Conservation (phyloP, 2,329 filamentous ascomycete species). For the Trichoderma pleuroti region DNA sequence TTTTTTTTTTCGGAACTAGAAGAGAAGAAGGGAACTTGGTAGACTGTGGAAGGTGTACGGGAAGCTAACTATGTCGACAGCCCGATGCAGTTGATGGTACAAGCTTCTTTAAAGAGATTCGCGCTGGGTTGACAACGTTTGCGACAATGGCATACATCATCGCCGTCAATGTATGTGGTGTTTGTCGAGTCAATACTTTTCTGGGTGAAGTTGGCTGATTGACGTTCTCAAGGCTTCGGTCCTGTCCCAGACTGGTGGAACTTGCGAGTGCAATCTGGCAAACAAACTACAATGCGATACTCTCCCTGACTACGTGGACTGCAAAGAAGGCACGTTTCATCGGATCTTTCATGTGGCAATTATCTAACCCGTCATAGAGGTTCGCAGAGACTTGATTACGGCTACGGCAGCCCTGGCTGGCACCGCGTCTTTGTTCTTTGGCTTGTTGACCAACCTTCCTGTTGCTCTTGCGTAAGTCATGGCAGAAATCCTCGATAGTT, state of each 20-base stretch:
- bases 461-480: conserved; percentile 37
- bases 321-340: conserved; percentile 41
- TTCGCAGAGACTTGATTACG: conserved; percentile 76
- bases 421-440: conserved; percentile 71
- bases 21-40: not conserved
- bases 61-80: conserved; percentile 38
- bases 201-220: not conserved
- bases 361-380: conserved; percentile 35
- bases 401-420: conserved; percentile 79
- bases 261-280: conserved; percentile 60
- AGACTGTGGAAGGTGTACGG: not conserved
- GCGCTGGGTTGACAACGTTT: conserved; percentile 76
- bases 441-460: conserved; percentile 76
- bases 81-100: conserved; percentile 64
- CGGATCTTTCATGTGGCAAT: no score
- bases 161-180: conserved; percentile 56
- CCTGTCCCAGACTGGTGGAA: conserved; percentile 71
- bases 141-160: conserved; percentile 86
- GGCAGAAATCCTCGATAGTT: no score
- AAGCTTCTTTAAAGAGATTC: conserved; percentile 72
- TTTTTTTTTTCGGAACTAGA: not conserved
- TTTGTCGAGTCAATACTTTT: no score
- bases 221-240: conserved; percentile 57
- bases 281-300: conserved; percentile 47
- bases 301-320: conserved; percentile 42